These are phyloP conservation scores for Talinum fruticosum DNA, from an alignment of 148 eudicot genomes.

Conservation along the genomic window DNA sequence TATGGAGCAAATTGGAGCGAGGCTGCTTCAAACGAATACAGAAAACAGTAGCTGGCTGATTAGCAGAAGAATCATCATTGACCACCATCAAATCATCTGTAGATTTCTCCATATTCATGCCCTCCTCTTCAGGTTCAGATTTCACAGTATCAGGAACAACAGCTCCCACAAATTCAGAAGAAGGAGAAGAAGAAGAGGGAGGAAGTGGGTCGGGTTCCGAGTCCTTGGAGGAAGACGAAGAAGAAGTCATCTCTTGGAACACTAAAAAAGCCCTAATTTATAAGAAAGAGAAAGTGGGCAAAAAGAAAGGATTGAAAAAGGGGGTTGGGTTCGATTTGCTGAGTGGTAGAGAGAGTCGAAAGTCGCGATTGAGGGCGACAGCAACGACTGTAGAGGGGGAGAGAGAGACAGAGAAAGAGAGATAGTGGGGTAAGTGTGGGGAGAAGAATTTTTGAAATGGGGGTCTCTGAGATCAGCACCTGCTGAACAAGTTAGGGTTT, in stretches of 20 bases:
- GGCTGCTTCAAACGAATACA: constrained; percentile 84
- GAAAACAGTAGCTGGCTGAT: constrained; percentile 71
- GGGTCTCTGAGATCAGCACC: not conserved
- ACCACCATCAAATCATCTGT: constrained; percentile 53
- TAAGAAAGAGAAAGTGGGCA: constrained; percentile 21
- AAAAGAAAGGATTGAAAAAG: constrained; percentile 23
- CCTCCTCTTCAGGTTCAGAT: constrained; percentile 25
- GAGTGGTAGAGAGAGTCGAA: constrained; percentile 40
- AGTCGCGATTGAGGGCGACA: constrained; percentile 94
- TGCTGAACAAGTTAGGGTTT: no score
- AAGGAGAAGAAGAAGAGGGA: constrained; percentile 17
- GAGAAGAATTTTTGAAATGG: not conserved
- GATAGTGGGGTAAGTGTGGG: constrained; percentile 41
- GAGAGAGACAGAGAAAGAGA: constrained; percentile 20
- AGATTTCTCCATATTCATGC: constrained; percentile 37
- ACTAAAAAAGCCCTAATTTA: constrained; percentile 36
- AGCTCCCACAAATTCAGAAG: constrained; percentile 20
- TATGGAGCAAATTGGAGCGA: constrained; percentile 70
- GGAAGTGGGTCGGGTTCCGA: constrained; percentile 29
- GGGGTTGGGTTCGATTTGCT: constrained; percentile 4
- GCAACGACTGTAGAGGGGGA: constrained; percentile 47
- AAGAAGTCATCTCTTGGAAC: constrained; percentile 50
- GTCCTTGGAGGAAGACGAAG: constrained; percentile 26
- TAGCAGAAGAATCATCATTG: constrained; percentile 30
- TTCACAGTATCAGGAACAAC: constrained; percentile 10